These are phyloP conservation scores for Candida michaelii DNA, from an alignment of 805 yeast genomes.

Conservation along the genomic window DNA sequence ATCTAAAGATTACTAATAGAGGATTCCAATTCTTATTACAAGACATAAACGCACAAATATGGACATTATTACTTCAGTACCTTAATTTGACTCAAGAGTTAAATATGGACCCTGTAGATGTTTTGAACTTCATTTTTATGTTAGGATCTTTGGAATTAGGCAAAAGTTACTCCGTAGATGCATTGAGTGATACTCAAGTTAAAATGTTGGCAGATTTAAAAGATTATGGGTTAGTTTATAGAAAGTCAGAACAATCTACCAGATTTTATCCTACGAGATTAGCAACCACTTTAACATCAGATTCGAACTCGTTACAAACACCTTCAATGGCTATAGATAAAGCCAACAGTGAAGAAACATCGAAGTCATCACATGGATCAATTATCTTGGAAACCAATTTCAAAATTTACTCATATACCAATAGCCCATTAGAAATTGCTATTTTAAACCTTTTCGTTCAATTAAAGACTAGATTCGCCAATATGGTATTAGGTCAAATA, in stretches of 20 bases:
- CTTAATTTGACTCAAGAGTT: slow-evolving; percentile 78
- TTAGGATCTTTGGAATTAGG: slow-evolving; percentile 92
- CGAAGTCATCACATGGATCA: slow-evolving; percentile 50
- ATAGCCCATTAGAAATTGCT: slow-evolving; percentile 93
- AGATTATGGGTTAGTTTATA: slow-evolving; percentile 87
- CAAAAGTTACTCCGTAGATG: slow-evolving; percentile 70
- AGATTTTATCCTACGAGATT: slow-evolving; percentile 87
- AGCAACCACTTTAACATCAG: slow-evolving; percentile 88
- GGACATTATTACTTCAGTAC: slow-evolving; percentile 89
- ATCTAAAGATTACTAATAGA: slow-evolving; percentile 73
- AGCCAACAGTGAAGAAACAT: slow-evolving; percentile 50
- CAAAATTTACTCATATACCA: slow-evolving; percentile 88
- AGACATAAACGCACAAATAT: slow-evolving; percentile 89
- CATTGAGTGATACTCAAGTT: slow-evolving; percentile 75
- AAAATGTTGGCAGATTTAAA: slow-evolving; percentile 85
- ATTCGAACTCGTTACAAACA: slow-evolving; percentile 64
- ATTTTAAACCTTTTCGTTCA: slow-evolving; percentile 86
- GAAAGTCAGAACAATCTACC: slow-evolving; percentile 50
- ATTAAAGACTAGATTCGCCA: slow-evolving; percentile 78
- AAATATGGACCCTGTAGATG: slow-evolving; percentile 95
- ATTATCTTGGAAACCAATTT: slow-evolving; percentile 91
- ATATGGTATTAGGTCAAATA: slow-evolving; percentile 90
- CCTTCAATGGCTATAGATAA: slow-evolving; percentile 77
- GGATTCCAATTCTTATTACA: slow-evolving; percentile 95
- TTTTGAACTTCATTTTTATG: slow-evolving; percentile 88